Percentiles rank a stretch among this genome's conserved stretches.
Evolutionary conservation across 1,284 basidiomycete genomes (phyloP).

Genomic region (Coriolopsis trogii): DNA sequence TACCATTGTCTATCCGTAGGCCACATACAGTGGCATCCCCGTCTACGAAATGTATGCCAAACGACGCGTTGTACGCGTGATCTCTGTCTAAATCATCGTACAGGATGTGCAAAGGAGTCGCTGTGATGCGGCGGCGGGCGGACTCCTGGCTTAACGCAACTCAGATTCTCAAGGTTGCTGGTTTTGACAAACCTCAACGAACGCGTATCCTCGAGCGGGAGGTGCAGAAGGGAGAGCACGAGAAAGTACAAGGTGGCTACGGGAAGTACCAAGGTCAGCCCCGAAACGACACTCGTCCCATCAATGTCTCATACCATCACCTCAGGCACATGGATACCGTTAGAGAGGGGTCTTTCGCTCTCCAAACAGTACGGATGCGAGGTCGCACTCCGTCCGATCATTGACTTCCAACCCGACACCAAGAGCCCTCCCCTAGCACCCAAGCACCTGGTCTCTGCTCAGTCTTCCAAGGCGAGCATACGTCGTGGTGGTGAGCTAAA

Average conservation of each 20-base stretch:
- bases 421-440: constrained; percentile 96
- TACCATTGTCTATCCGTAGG: constrained; percentile 45
- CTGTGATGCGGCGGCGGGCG: constrained; percentile 95
- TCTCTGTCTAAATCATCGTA: constrained; percentile 37
- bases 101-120: constrained; percentile 94
- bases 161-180: constrained; percentile 98
- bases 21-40: constrained; percentile 86
- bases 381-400: constrained; percentile 86
- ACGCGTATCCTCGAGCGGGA: constrained; percentile 97
- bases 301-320: not conserved
- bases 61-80: constrained; percentile 39
- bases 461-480: constrained; percentile 56
- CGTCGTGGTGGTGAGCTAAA: constrained; percentile 45
- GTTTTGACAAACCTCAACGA: constrained; percentile 98
- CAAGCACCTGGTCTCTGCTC: constrained; percentile 86
- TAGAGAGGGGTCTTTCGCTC: constrained; percentile 86
- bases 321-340: constrained; percentile 98
- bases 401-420: constrained; percentile 90
- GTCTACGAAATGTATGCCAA: constrained; percentile 81
- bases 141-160: constrained; percentile 99
- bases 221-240: constrained; percentile 98
- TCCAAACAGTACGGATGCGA: constrained; percentile 96
- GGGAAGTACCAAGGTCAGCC: constrained; percentile 96
- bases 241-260: constrained; percentile 99
- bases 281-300: not conserved